Base-by-base conservation (phyloP, 345 rosid genomes). In the Xanthoceras sorbifolium region DNA sequence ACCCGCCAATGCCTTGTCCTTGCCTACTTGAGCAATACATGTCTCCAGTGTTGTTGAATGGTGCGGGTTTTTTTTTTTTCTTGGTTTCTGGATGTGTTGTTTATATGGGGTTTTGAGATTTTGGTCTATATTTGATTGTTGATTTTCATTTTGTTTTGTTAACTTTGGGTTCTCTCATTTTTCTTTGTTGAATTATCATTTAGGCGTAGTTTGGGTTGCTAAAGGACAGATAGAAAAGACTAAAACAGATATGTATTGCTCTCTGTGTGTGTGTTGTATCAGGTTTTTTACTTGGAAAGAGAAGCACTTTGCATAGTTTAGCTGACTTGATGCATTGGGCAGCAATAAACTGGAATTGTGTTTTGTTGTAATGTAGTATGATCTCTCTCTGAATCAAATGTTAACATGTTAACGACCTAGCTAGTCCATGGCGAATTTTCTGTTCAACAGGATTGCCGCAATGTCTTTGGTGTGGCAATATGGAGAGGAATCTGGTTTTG, bases 381-480 rank as follows among this genome's bases (percentile, higher is more conserved):
- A 15, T 36, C 1, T 72, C 12, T 23, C 0, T 72, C 63, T 71
- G 15, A 31, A 14, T 5, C 15, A 3, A 15, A 57, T 0, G 64
- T 36, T 23, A 23, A 23, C 23, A 72, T 71, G 32, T 71, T 57
- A 14, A n/a, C 3, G 34, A n/a, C 50, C 31, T 22, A 18, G 23
- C 0, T 7, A 29, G 59, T 50, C 63, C 54, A 67, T 9, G 63
- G 15, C 57, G 25, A 29, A 6, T 73, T 78, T 38, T 79, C 34
- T 77, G 57, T 34, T 81, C 38, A 25, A 52, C 70, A 96, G 99
- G 98, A 88, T 91, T 67, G 86, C 90, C 0, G 98, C 99, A 6
- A 93, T 93, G 97, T 93, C 85, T 34, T 86, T 96, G 89, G 99
- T 96, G 67, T 96, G 98, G 99, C 88, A 88, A 77, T 93, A 93